phyloP scores from a whole-genome alignment of 2,329 filamentous ascomycete species.

The Scedosporium dehoogii region DNA sequence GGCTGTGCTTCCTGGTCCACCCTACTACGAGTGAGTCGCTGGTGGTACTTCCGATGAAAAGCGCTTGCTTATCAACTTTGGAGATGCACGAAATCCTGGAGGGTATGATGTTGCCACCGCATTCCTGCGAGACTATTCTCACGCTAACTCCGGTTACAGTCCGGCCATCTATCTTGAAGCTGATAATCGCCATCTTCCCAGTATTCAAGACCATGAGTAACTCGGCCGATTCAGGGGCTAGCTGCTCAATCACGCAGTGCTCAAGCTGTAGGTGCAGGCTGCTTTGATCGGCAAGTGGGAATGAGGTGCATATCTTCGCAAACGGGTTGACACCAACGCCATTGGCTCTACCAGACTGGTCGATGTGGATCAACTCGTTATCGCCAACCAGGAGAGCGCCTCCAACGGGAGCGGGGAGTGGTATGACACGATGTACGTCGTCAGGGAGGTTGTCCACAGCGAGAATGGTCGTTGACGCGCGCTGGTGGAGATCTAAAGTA shows the following conservation, averaged over 20 bases:
- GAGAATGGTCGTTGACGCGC: constrained; percentile 83
- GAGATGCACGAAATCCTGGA: constrained; percentile 59
- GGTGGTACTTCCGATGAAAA: constrained; percentile 83
- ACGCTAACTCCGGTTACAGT: constrained; percentile 83
- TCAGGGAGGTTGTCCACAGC: constrained; percentile 79
- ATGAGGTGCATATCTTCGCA: constrained; percentile 71
- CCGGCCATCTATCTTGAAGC: constrained; percentile 80
- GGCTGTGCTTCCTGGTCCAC: constrained; percentile 60
- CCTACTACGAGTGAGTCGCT: constrained; percentile 73
- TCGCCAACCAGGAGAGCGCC: constrained; percentile 77
- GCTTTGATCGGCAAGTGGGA: constrained; percentile 78
- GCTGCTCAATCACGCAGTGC: constrained; percentile 63
- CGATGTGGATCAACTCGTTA: constrained; percentile 90
- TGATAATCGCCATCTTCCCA: constrained; percentile 64
- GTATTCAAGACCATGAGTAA: constrained; percentile 72
- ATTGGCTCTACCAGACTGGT: constrained; percentile 89
- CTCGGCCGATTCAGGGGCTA: constrained; percentile 71
- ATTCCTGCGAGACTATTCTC: constrained; percentile 49
- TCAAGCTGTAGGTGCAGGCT: constrained; percentile 72
- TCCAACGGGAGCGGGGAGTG: constrained; percentile 77
- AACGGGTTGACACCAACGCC: constrained; percentile 90
- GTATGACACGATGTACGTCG: constrained; percentile 73
- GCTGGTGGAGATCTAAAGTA: constrained; percentile 86
- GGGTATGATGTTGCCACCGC: constrained; percentile 53
- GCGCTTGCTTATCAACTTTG: constrained; percentile 52